Base-by-base conservation (phyloP, 495 filamentous ascomycete genomes). In the Xylaria acuta region DNA sequence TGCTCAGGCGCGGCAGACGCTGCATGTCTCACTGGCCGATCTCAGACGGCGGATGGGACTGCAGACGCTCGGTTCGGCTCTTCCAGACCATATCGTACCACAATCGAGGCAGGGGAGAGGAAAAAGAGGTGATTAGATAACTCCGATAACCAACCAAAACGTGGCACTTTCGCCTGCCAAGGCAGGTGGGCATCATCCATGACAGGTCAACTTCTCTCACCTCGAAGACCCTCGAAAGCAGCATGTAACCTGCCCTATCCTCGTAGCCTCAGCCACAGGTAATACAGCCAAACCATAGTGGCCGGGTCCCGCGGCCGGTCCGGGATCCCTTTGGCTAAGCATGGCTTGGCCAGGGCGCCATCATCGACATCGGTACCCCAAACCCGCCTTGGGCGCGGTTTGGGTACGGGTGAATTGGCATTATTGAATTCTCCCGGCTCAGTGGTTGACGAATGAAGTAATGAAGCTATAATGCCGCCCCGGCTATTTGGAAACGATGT, bases 1-100 rank as follows among this genome's bases (percentile, higher is more conserved):
- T 43, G 59, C 22, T 18, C 59, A 64, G 63, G 69, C 60, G 60
- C 69, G 60, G 60, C 47, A 64, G 22, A 64, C 45, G 59, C 59
- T 71, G 60, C 59, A 41, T 58, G 56, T 34, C 45, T 64, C 45
- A 56, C 34, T 36, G 59, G 69, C 38, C 59, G 69, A 71, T 64
- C 69, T 56, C 59, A 22, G 20, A 64, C 69, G 43, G 60, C 45
- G 53, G 64, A 49, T 49, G 45, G 49, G 65, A 51, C 49, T 71
- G 68, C 59, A 71, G 69, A 56, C 59, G 69, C 66, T 69, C 59
- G 69, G 69, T 64, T 59, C 69, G 69, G 53, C 67, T 60, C 67
- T 34, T 43, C 51, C 18, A 69, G 59, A 49, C 32, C 60, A 66
- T 22, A 38, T 64, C 11, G 60, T 43, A 71, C 56, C 68, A 56